Conservation (phyloP, 805 yeast genomes). For the Candida loeiensis region DNA sequence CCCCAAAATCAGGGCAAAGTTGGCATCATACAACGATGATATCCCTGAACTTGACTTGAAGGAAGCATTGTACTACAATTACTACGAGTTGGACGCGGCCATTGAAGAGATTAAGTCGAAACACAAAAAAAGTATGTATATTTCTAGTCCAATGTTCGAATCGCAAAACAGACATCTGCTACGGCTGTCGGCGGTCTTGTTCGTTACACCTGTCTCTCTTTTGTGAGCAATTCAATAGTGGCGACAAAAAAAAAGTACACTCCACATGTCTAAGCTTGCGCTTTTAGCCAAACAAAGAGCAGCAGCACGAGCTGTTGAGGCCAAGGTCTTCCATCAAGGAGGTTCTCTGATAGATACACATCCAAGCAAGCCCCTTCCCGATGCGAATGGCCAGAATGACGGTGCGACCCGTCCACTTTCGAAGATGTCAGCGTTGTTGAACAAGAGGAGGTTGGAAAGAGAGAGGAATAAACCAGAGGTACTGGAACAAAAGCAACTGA, state of each 20-base stretch:
- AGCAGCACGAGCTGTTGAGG: conserved; percentile 8
- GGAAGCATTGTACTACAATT: conserved; percentile 57
- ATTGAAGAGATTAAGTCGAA: conserved; percentile 42
- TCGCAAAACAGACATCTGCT: background rate
- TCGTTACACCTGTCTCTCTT: background rate
- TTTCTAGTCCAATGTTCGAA: background rate
- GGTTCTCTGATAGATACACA: background rate
- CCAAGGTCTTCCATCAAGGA: background rate
- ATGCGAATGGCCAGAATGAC: no score
- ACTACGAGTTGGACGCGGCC: conserved; percentile 52
- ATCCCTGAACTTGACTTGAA: conserved; percentile 50
- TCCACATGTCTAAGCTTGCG: conserved; percentile 22
- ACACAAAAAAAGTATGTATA: conserved; percentile 47
- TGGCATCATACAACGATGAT: conserved; percentile 39
- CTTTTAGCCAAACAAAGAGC: conserved; percentile 23
- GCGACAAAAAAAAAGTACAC: background rate
- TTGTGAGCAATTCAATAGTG: conserved; percentile 1
- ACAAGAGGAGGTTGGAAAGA: conserved; percentile 2
- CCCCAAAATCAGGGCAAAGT: conserved; percentile 39
- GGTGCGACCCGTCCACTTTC: background rate
- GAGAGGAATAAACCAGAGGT: conserved; percentile 2
- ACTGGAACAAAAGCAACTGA: background rate
- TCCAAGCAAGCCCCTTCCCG: background rate
- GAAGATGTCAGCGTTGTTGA: conserved; percentile 1
- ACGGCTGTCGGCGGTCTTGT: background rate